Evolutionary conservation across 164 flowering plant genomes (phyloP).

Genomic region (Vitis riparia): DNA sequence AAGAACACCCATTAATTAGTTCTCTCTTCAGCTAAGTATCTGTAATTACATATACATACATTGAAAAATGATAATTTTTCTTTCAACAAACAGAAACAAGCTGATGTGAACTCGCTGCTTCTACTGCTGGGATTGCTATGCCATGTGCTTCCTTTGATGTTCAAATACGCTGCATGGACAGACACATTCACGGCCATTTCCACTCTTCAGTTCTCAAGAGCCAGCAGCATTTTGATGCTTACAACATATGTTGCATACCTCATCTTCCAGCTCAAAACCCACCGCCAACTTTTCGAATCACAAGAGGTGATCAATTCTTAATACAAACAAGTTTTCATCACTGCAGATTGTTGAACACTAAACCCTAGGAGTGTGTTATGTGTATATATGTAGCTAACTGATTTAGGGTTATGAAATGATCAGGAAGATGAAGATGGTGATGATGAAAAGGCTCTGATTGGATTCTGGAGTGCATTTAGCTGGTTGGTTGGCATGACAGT

Average conservation of each 20-base stretch:
- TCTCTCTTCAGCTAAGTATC: neutral
- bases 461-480: constrained; percentile 45
- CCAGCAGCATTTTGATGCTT: constrained; percentile 46
- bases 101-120: constrained; percentile 43
- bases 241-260: constrained; percentile 37
- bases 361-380: neutral
- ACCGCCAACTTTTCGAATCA: constrained; percentile 36
- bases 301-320: constrained; percentile 23
- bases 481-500: constrained; percentile 50
- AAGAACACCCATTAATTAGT: constrained; percentile 1
- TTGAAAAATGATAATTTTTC: neutral
- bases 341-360: neutral
- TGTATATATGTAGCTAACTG: neutral
- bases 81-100: constrained; percentile 34
- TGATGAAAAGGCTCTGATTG: constrained; percentile 40
- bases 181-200: neutral
- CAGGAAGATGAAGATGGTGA: constrained; percentile 29
- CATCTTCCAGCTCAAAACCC: constrained; percentile 46
- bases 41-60: neutral
- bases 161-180: constrained; percentile 21
- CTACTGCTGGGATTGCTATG: constrained; percentile 44
- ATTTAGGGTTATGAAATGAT: neutral
- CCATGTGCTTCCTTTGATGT: constrained; percentile 41
- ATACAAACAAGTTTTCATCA: neutral
- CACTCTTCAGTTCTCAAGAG: constrained; percentile 39